Evolutionary conservation across 208 protist species (phyloP), one percentile per base, ranked within the genome.

Genomic region (Trypanosoma avium): DNA sequence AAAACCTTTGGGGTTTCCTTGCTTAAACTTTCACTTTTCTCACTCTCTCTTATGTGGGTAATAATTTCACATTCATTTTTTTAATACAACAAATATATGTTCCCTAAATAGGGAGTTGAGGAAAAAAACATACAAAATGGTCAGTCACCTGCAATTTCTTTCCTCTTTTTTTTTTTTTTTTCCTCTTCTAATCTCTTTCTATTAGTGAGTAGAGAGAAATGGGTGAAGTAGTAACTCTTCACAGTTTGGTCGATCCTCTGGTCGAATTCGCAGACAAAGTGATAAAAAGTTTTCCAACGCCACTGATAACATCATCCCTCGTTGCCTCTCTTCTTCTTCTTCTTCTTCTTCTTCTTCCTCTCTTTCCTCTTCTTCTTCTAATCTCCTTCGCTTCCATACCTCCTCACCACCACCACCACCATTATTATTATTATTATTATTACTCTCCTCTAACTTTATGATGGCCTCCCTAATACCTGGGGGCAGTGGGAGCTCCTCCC

Each of bases 151-250:
- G n/a, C n/a, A n/a, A 46, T 55, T 56, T 50, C 43, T 68, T 6
- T 61, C 33, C 38, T 46, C 27, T 57, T 62, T 43, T 36, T 36
- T 32, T 60, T 69, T 36, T 56, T 47, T 63, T 65, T 30, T 59
- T 60, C 57, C 35, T 50, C 47, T 58, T 59, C 61, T 26, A 10
- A 46, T 19, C 6, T n/a, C 5, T 7, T n/a, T 43, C 9, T 8
- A 12, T 70, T 46, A 69, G 27, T n/a, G 12, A n/a, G 35, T 36
- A 0, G 49, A 69, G 4, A 94, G 61, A 55, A 94, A 92, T 4
- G 88, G 85, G 33, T 94, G 88, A 5, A 49, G 71, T 17, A 90
- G 73, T 17, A 94, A 57, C 33, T 87, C 73, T 49, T 77, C 82
- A 15, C 81, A 71, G 27, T 71, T 79, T 26, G 69, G 73, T 13